Evolutionary conservation across 1,284 basidiomycete genomes (phyloP), one percentile per base, ranked within the genome.

Genomic region (Leccinum cinnamomeum): DNA sequence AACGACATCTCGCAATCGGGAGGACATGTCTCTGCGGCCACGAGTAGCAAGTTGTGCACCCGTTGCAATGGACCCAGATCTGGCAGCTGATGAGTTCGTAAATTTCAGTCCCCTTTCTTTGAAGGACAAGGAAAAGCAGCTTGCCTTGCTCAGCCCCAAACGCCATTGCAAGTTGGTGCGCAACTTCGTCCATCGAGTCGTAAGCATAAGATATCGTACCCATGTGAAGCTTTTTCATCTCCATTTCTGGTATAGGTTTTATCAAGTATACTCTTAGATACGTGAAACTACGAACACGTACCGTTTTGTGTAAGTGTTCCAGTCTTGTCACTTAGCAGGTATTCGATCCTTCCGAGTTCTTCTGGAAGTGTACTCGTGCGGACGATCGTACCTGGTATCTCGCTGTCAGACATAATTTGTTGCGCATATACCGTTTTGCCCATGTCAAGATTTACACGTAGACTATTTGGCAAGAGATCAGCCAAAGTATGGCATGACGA

Each of bases 381-480:
- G 3, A 99, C 97, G 64, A 99, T 97, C 2, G 97, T 98, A 56
- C 89, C 87, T 1, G 94, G 94, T 67, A 99, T 99, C 77, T 98
- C 95, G 50, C 72, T 72, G 76, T 99, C 97, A 63, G 85, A 88
- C 89, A 96, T 95, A 64, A 99, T 99, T 69, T 97, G 93, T 54
- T 92, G 88, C 0, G 95, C 94, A 71, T 99, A 99, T 50, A 98
- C 93, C 0, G 96, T 98, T 80, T 99, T 99, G 64, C 97, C 97
- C 96, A 99, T 98, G 76, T 99, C 97, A 57, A 99, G 83, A 71
- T 99, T 99, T 64, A 99, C 97, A 28, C 97, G 92, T 58, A 99
- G 81, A 82, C 95, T 98, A 63, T 58, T 11, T 11, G 3, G 1
- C 6, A 62, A 30, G 60, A 67, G n/a, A 7, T 30, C n/a, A 51